Percentiles rank a stretch among this genome's conserved stretches.
Conservation (phyloP, 2,329 filamentous ascomycete genomes). For the Fusarium sp. region DNA sequence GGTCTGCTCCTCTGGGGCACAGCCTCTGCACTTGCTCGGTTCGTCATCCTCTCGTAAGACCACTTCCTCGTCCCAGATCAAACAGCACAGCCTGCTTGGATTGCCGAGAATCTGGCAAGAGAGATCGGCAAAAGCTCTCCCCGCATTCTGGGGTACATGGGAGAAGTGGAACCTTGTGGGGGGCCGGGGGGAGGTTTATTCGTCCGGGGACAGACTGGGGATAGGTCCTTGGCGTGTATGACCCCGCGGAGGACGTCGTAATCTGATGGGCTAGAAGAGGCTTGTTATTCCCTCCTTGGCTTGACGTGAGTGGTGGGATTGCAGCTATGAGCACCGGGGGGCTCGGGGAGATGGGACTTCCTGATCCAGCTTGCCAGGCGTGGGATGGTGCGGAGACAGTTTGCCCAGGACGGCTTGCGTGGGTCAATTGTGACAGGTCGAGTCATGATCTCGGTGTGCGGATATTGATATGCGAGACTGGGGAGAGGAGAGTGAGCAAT, state of each 20-base stretch:
- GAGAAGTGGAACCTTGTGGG: constrained; percentile 3
- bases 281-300: constrained; percentile 21
- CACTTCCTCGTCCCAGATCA: neutral
- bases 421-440: constrained; percentile 19
- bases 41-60: constrained; percentile 31
- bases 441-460: constrained; percentile 1
- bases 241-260: constrained; percentile 28
- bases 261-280: constrained; percentile 28
- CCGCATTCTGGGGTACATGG: constrained; percentile 38
- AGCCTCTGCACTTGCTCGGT: neutral
- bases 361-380: constrained; percentile 13
- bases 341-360: constrained; percentile 37
- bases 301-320: neutral
- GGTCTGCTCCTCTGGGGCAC: neutral
- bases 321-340: neutral
- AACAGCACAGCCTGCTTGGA: constrained; percentile 2
- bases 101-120: constrained; percentile 18
- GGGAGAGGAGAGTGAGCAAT: neutral
- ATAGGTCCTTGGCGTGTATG: constrained; percentile 24
- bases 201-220: constrained; percentile 23
- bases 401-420: constrained; percentile 31
- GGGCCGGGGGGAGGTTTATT: constrained; percentile 17
- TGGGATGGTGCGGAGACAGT: constrained; percentile 11
- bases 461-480: constrained; percentile 22
- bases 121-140: constrained; percentile 21